phyloP scores from a whole-genome alignment of 2,329 filamentous ascomycete species.

The Epichloe sylvatica region DNA sequence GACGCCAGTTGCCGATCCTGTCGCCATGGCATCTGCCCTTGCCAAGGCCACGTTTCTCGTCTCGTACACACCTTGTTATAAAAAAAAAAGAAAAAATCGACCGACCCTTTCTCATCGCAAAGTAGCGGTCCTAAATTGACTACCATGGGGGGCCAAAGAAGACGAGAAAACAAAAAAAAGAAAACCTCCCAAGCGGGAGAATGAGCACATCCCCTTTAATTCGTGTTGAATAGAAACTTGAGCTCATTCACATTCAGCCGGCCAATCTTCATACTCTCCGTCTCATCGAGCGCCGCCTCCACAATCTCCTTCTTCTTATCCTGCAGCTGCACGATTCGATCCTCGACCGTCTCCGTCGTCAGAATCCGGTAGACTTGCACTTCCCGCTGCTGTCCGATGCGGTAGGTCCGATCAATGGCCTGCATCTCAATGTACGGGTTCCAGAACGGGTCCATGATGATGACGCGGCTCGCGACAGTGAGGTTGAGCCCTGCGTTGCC shows the following conservation, averaged over 20 bases:
- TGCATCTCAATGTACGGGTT: conserved; percentile 90
- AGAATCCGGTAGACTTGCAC: conserved; percentile 74
- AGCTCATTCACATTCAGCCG: conserved; percentile 54
- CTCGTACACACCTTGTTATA: too few species aligned
- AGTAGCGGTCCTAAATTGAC: too few species aligned
- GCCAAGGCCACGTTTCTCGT: too few species aligned
- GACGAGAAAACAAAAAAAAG: too few species aligned
- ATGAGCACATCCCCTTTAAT: not conserved
- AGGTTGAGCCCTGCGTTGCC: conserved; percentile 79
- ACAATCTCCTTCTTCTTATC: conserved; percentile 66
- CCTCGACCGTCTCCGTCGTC: conserved; percentile 67
- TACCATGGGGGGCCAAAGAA: too few species aligned
- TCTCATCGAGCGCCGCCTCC: conserved; percentile 66
- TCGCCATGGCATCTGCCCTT: too few species aligned
- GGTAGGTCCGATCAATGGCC: conserved; percentile 77
- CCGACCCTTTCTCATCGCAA: too few species aligned
- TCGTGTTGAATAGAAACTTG: conserved; percentile 47
- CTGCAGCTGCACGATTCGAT: conserved; percentile 69
- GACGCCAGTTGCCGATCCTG: not conserved
- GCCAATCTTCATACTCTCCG: conserved; percentile 50
- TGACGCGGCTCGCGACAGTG: conserved; percentile 67
- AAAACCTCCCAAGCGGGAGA: too few species aligned
- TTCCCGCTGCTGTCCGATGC: conserved; percentile 62
- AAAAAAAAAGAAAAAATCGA: too few species aligned
- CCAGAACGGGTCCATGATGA: conserved; percentile 89